These are phyloP conservation scores for Ceratonia siliqua DNA, from an alignment of 306 rosid species.

Conservation along the genomic window DNA sequence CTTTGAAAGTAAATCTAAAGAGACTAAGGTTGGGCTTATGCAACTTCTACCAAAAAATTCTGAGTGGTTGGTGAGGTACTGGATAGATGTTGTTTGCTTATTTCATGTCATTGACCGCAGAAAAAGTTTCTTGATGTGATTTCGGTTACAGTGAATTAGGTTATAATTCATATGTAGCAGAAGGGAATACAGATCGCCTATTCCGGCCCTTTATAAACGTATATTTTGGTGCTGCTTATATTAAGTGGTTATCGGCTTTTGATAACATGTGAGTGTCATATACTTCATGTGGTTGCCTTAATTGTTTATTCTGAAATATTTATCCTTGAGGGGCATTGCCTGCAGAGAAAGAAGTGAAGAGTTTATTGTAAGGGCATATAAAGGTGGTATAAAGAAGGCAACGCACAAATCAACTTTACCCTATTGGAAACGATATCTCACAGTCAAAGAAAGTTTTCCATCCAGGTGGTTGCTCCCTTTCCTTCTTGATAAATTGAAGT, in stretches of 20 bases:
- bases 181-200: conserved; percentile 43
- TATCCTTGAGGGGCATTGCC: conserved; percentile 19
- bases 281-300: conserved; percentile 24
- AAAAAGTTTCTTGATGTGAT: conserved; percentile 18
- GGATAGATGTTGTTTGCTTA: conserved; percentile 22
- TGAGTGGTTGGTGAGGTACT: conserved; percentile 68
- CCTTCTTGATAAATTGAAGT: conserved; percentile 23
- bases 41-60: conserved; percentile 60
- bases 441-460: conserved; percentile 71
- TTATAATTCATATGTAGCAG: conserved; percentile 47
- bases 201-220: conserved; percentile 67
- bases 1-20: conserved; percentile 49
- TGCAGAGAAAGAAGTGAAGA: conserved; percentile 89
- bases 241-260: conserved; percentile 67
- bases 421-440: conserved; percentile 73
- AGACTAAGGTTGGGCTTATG: conserved; percentile 67
- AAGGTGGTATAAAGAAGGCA: conserved; percentile 81
- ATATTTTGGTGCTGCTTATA: conserved; percentile 82
- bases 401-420: conserved; percentile 77
- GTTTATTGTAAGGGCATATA: conserved; percentile 79
- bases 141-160: conserved; percentile 62
- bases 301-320: conserved; percentile 22
- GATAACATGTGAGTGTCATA: conserved; percentile 60
- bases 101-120: background rate
- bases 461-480: conserved; percentile 56